Evolutionary conservation across 108 stramenopile genomes (phyloP), one percentile per base, ranked within the genome.

Genomic region (Fistulifera pelliculosa): DNA sequence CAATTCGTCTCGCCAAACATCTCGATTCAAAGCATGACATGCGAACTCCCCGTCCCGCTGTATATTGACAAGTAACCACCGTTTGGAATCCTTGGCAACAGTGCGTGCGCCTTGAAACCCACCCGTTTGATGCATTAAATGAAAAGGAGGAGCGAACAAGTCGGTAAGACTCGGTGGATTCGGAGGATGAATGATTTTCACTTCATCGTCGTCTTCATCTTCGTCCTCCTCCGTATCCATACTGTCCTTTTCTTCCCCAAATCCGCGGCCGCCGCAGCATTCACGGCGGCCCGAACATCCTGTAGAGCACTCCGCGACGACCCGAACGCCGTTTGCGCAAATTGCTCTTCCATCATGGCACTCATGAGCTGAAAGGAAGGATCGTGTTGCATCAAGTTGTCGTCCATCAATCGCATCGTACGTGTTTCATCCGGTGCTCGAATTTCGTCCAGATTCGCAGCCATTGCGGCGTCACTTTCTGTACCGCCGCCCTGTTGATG

Each of bases 1-100:
- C 10, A 95, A 70, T 68, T 97, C 96, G 61, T 95, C 90, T 28
- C 84, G 64, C 94, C 94, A 97, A 8, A 92, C 90, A 74, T 97
- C 96, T n/a, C 94, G 68, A 67, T 97, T 97, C 57, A 97, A 54
- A 1, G 90, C 83, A 70, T 97, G 94, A 61, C 87, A 88, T 0
- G 86, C 71, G 71, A 94, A 97, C 35, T 90, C 94, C 8, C 58
- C 60, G 58, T 93, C 86, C 23, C 64, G 58, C 66, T 94, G 94
- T 8, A 97, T 63, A 76, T 94, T 94, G 49, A 95, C 88, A 58
- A 97, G 52, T 15, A 97, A 52, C 94, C 94, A 97, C 31, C 93
- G 75, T 47, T 83, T 67, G 24, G 71, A 69, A 58, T 93, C 91
- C 60, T 78, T 89, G 63, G 91, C 91, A 39, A 79, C 60, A 43